Percentiles rank a stretch among this genome's conserved stretches.
phyloP scores from a whole-genome alignment of 1,284 basidiomycete genomes.

The Neonothopanus nambi region DNA sequence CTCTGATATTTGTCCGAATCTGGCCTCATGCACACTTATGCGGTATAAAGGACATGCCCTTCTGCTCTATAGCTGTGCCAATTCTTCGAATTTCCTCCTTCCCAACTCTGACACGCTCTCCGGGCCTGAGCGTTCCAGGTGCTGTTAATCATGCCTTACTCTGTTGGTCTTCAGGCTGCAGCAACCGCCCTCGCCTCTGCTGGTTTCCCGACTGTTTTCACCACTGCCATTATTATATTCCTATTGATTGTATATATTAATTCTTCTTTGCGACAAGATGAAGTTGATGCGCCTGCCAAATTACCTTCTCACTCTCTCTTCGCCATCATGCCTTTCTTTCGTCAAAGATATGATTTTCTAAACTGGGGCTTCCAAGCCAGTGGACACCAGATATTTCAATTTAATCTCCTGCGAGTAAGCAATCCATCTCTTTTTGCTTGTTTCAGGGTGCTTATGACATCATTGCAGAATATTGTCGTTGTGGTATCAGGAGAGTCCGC shows the following conservation, averaged over 20 bases:
- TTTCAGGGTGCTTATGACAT: constrained; percentile 15
- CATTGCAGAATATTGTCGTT: constrained; percentile 59
- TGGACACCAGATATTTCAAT: constrained; percentile 63
- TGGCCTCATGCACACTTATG: neutral
- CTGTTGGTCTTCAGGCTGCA: constrained; percentile 60
- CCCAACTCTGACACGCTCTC: neutral
- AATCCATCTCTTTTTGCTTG: constrained; percentile 17
- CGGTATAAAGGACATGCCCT: constrained; percentile 13
- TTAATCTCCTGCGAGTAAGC: constrained; percentile 61
- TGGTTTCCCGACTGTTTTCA: constrained; percentile 52
- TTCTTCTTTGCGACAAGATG: constrained; percentile 45
- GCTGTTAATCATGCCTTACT: constrained; percentile 45
- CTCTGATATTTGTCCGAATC: constrained; percentile 7
- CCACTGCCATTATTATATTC: constrained; percentile 52
- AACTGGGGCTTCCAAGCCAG: constrained; percentile 67
- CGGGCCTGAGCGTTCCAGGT: constrained; percentile 2
- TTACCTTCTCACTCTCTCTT: constrained; percentile 58
- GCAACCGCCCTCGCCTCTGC: constrained; percentile 58
- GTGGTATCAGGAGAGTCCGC: constrained; percentile 72
- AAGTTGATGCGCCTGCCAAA: constrained; percentile 46
- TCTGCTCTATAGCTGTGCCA: constrained; percentile 7
- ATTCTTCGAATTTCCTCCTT: constrained; percentile 1
- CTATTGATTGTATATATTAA: constrained; percentile 50
- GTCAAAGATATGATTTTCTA: constrained; percentile 65
- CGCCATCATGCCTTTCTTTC: constrained; percentile 65